These are phyloP conservation scores for Aspergillus pseudoviridinutans DNA, from an alignment of 2,329 filamentous ascomycete genomes.

Conservation along the genomic window DNA sequence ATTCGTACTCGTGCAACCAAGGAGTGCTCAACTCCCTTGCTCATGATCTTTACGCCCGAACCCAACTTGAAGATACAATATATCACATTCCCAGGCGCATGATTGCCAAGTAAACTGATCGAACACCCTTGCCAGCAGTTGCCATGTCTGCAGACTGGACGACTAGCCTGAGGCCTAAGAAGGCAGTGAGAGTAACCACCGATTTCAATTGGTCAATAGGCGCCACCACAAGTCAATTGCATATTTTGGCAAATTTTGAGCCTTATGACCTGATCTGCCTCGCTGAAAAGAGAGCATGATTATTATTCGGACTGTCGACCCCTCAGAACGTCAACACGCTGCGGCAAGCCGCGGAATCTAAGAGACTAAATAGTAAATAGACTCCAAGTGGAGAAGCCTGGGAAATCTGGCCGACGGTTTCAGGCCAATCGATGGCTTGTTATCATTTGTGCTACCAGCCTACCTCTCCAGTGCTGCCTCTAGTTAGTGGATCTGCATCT, in stretches of 20 bases:
- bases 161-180: background rate
- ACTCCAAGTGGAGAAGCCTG: background rate
- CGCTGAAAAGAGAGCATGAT: background rate
- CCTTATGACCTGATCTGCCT: background rate
- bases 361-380: background rate
- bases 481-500: background rate
- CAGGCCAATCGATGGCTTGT: background rate
- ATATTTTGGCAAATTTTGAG: background rate
- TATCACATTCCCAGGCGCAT: no score
- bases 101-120: background rate
- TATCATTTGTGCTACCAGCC: background rate
- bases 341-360: background rate
- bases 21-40: background rate
- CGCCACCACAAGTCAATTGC: background rate
- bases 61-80: background rate
- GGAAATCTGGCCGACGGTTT: background rate
- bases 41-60: background rate
- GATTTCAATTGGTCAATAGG: background rate
- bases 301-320: background rate
- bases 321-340: background rate
- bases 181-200: background rate
- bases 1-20: background rate
- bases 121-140: background rate
- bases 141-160: background rate
- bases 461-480: background rate